Evolutionary conservation across 768 basidiomycete genomes (phyloP), one percentile per base, ranked within the genome.

Genomic region (Suillus variegatus): DNA sequence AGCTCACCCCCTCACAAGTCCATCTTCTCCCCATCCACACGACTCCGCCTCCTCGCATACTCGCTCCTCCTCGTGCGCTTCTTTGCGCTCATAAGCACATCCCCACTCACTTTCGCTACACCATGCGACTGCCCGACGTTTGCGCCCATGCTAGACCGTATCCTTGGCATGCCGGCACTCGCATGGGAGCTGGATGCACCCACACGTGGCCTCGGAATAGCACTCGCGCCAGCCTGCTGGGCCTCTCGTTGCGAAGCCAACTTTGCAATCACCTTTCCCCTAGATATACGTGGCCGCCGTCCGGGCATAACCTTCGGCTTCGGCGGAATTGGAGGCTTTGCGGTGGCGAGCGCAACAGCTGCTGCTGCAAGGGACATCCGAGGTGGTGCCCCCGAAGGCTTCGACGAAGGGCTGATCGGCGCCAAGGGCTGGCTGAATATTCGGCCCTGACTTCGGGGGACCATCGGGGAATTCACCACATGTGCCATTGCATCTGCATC

Each of bases 31-130:
- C 56, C 70, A 7, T 64, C 71, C 47, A 68, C 75, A 18, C 81
- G 78, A 67, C 86, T 91, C 72, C 77, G 80, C 72, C 89, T 78
- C 68, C 88, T 79, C 25, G 83, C 82, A 71, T 89, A 87, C 79
- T 93, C 92, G 69, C 91, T 93, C 81, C 91, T 90, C 72, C 92
- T 86, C 62, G 84, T 86, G 66, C 86, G 79, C 77, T 86, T 91
- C 84, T 88, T 91, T 69, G 88, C 88, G 64, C 86, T 88, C 82
- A 88, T 81, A 72, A 85, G 64, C 67, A 86, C 69, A 41, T 77
- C 79, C 73, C 77, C 74, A 68, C 76, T 71, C 71, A 72, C 54
- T 68, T 25, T 41, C 4, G 40, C 25, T 36, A 72, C 76, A 6
- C 67, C 49, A 72, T 75, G 64, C 10, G 69, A 70, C 52, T 67